Base-by-base conservation (phyloP, 73 alveolate genomes). In the Stentor coeruleus region DNA sequence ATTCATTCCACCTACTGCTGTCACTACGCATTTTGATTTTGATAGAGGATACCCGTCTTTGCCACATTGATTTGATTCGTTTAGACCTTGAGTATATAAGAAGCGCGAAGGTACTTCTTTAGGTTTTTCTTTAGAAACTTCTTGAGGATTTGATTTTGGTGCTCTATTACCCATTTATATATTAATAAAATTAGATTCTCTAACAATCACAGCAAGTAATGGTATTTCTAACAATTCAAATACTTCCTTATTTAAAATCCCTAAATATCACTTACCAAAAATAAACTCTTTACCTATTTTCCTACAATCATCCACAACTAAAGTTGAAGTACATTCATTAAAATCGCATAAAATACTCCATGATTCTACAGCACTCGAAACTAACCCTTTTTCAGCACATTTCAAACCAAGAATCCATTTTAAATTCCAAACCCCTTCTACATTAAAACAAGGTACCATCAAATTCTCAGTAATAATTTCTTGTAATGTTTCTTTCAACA, bases 31-130 rank as follows among this genome's bases (percentile, higher is more conserved):
- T 66, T 31, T 66, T 66, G n/a, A 26, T 20, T 31, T 37, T 26
- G 36, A 28, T 20, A 66, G n/a, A 26, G n/a, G 37, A 20, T 15
- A 20, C 26, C 33, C 36, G 11, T 66, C 39, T 28, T 40, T 26
- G 40, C 79, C 79, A 66, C 79, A 66, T 66, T 66, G 40, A 2
- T 66, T 66, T 1, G 20, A 15, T 26, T 66, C 37, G 39, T 66
- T 66, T 26, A 66, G 37, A 31, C 79, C 79, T 66, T 66, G 79
- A 14, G 39, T 31, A 20, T 33, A 26, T 2, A 66, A 66, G 79
- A 37, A 66, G 20, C 79, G 39, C 20, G 79, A 66, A 15, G n/a
- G 79, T 20, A 20, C 37, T 66, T 20, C 79, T 66, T 33, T 20
- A 66, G 39, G 37, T 20, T 57, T 57, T 57, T n/a, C n/a, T n/a